Base-by-base conservation (phyloP, 2,329 filamentous ascomycete genomes). In the Mycosphaerella arachidis region DNA sequence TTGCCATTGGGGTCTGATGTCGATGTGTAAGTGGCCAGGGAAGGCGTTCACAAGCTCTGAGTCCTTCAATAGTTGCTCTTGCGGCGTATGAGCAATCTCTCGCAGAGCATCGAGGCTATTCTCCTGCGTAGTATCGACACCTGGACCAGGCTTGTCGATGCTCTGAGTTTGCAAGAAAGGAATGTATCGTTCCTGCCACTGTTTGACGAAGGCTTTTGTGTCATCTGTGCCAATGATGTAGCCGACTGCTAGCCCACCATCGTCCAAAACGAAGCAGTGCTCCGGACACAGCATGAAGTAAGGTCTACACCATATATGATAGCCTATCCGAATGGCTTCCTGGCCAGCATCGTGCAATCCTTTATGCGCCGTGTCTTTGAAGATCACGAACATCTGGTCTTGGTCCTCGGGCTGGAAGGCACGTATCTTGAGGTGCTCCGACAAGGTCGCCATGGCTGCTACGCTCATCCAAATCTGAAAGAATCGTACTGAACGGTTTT, bases 21-120 rank as follows among this genome's bases (percentile, higher is more conserved):
- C 68, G 48, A 76, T 72, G 46, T 76, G 74, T 20, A 77, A 63
- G 65, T 77, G 75, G 6, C 72, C 73, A 0, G 73, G 71, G 59
- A 70, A 76, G 13, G 31, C 12, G 4, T 60, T 35, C 1, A 65
- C 53, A 1, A 65, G 53, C 18, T 58, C 48, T 4, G 7, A n/a
- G n/a, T n/a, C 46, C 45, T 53, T 57, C 35, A 31, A 37, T 12
- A n/a, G 13, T 53, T 33, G 52, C 37, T 33, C 37, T 40, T 20
- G n/a, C 12, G 53, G 53, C 10, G 53, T 43, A 6, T 55, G 53
- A 6, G 53, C 53, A 16, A 55, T 55, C 37, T 45, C 40, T 8
- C 35, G 20, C 20, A 55, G 16, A 7, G 37, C 18, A 31, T 27
- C 24, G 46, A 48, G 18, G 9, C 20, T 31, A 35, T 53, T 59